Percentiles rank a stretch among this genome's conserved stretches.
Conservation (phyloP, 2,329 filamentous ascomycete genomes). For the Neospermospora avenae region DNA sequence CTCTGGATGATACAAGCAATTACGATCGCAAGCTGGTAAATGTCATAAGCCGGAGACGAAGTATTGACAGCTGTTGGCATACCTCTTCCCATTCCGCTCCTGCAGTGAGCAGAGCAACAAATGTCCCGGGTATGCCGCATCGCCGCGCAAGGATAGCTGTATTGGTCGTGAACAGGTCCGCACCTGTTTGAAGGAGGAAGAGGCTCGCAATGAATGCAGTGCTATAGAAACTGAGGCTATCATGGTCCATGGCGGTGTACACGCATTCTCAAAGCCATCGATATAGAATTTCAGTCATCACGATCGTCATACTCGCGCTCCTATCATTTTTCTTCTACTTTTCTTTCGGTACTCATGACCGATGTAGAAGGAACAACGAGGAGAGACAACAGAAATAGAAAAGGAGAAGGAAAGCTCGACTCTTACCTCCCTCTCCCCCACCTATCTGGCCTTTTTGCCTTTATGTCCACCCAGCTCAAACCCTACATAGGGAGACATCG, state of each 20-base stretch:
- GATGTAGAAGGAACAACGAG: not conserved
- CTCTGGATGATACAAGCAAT: constrained; percentile 43
- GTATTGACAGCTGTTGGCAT: no score
- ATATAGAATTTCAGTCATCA: not conserved
- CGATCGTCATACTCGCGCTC: no score
- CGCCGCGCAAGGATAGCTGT: constrained; percentile 44
- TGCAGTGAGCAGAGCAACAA: constrained; percentile 49
- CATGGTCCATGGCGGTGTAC: constrained; percentile 13
- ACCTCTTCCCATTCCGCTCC: constrained; percentile 55
- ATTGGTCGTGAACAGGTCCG: constrained; percentile 49
- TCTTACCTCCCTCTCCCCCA: not conserved
- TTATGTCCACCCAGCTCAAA: not conserved
- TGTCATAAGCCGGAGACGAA: no score
- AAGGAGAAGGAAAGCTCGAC: not conserved
- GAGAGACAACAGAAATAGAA: not conserved
- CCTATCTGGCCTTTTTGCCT: not conserved
- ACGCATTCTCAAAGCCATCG: not conserved
- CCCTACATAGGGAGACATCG: not conserved
- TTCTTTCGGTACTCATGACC: no score
- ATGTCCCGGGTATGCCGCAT: constrained; percentile 42
- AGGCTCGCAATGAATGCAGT: constrained; percentile 42
- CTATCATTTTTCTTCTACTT: no score
- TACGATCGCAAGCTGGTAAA: constrained; percentile 47
- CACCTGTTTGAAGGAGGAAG: constrained; percentile 48
- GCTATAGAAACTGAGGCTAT: constrained; percentile 36